A percentile compares a stretch with the other conserved stretches of the same genome.
Conservation (phyloP, 1,139 yeast genomes). For the Magnusiomyces magnusii region DNA sequence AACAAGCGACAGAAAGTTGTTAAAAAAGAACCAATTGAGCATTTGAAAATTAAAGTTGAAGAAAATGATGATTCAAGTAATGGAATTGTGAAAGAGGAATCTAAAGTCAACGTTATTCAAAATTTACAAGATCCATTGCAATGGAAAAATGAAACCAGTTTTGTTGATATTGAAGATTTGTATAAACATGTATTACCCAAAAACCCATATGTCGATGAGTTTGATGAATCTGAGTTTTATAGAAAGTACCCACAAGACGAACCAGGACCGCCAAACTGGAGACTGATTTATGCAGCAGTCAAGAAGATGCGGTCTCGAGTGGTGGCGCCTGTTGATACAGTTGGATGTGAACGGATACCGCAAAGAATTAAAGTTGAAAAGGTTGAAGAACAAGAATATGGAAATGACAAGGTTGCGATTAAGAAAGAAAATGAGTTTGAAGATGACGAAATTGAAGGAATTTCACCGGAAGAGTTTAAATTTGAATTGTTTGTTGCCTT, state of each 20-base stretch:
- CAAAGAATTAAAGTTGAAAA: slow-evolving; percentile 22
- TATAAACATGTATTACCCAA: background rate
- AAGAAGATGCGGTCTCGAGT: slow-evolving; percentile 57
- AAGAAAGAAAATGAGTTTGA: slow-evolving; percentile 29
- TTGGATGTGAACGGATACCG: slow-evolving; percentile 82
- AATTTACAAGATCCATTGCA: background rate
- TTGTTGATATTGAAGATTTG: background rate
- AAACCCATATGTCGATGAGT: slow-evolving; percentile 8
- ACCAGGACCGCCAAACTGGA: slow-evolving; percentile 25
- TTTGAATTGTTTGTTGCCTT: slow-evolving; percentile 71
- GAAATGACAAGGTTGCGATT: no score
- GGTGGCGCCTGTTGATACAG: slow-evolving; percentile 75
- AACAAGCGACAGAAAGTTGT: background rate
- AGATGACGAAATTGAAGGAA: background rate
- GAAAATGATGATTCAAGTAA: background rate
- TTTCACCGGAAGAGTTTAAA: slow-evolving; percentile 41
- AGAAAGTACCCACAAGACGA: slow-evolving; percentile 5
- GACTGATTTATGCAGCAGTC: slow-evolving; percentile 50
- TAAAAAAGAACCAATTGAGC: background rate
- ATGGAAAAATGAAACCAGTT: background rate
- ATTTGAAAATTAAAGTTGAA: background rate
- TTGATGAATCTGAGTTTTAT: slow-evolving; percentile 10
- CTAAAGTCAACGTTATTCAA: background rate
- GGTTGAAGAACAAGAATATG: background rate
- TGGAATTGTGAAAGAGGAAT: background rate